A percentile compares a stretch with the other conserved stretches of the same genome.
Evolutionary conservation across 2,329 filamentous ascomycete species (phyloP).

Genomic region (Colletotrichum sp.): DNA sequence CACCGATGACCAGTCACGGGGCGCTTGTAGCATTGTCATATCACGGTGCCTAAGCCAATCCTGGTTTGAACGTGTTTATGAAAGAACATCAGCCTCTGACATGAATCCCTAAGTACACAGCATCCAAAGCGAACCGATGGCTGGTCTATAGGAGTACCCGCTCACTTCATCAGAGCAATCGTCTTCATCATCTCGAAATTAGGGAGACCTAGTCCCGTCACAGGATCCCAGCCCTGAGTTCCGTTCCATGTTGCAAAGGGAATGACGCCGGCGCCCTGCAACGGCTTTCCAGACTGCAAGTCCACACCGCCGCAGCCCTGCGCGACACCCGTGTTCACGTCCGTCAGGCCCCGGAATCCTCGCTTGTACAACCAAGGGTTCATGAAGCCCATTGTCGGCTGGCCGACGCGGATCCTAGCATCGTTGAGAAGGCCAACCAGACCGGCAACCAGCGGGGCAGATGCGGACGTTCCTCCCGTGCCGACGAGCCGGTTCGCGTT

Average conservation of each 20-base stretch:
- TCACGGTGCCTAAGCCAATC: background rate
- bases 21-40: background rate
- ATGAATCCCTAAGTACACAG: background rate
- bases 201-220: conserved; percentile 50
- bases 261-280: conserved; percentile 29
- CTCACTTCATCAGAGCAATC: conserved; percentile 14
- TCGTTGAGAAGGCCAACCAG: conserved; percentile 71
- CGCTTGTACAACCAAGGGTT: conserved; percentile 64
- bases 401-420: conserved; percentile 59
- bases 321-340: conserved; percentile 33
- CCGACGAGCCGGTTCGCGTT: conserved; percentile 26
- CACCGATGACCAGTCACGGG: background rate
- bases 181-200: conserved; percentile 36
- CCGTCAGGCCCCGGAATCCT: conserved; percentile 35
- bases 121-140: background rate
- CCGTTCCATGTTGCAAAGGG: conserved; percentile 35
- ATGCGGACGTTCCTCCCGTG: conserved; percentile 49
- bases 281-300: conserved; percentile 24
- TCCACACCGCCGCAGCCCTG: conserved; percentile 27
- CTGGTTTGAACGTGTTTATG: background rate
- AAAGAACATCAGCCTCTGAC: background rate
- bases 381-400: conserved; percentile 60
- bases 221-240: conserved; percentile 42
- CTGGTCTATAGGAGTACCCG: conserved; percentile 2
- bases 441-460: conserved; percentile 66